Evolutionary conservation across 2,329 filamentous ascomycete genomes (phyloP).

Genomic region (Fusarium bulbicola): DNA sequence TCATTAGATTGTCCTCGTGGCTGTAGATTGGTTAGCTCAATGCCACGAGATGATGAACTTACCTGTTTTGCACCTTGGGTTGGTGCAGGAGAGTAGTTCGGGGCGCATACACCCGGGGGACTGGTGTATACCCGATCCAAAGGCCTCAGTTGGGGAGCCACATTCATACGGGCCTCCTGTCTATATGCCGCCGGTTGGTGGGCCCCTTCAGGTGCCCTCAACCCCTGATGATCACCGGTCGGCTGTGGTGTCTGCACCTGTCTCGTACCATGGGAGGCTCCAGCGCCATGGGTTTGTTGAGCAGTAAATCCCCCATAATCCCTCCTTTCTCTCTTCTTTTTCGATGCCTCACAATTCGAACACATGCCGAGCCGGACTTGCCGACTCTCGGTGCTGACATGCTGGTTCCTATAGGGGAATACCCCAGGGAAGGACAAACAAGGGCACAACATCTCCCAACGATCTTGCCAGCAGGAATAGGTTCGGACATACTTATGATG

Average conservation of each 20-base stretch:
- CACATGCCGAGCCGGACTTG: background rate
- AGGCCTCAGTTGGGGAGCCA: background rate
- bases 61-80: background rate
- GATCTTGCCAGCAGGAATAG: conserved; percentile 2
- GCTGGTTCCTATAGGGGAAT: background rate
- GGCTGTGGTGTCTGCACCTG: background rate
- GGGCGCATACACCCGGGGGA: background rate
- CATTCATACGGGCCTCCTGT: background rate
- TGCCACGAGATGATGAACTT: background rate
- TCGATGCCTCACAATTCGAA: background rate
- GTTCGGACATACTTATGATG: background rate
- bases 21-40: conserved; percentile 7
- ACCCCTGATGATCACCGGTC: background rate
- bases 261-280: background rate
- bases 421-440: background rate
- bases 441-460: background rate
- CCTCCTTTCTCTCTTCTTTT: background rate
- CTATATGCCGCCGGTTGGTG: background rate
- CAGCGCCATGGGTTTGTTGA: background rate
- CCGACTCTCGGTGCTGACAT: background rate
- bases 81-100: background rate
- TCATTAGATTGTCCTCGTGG: background rate
- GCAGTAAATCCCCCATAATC: background rate
- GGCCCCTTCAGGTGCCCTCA: background rate
- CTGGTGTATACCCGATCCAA: background rate